A percentile compares a stretch with the other conserved stretches of the same genome.
Evolutionary conservation across 768 basidiomycete species (phyloP).

Genomic region (Hericium rajendrae): DNA sequence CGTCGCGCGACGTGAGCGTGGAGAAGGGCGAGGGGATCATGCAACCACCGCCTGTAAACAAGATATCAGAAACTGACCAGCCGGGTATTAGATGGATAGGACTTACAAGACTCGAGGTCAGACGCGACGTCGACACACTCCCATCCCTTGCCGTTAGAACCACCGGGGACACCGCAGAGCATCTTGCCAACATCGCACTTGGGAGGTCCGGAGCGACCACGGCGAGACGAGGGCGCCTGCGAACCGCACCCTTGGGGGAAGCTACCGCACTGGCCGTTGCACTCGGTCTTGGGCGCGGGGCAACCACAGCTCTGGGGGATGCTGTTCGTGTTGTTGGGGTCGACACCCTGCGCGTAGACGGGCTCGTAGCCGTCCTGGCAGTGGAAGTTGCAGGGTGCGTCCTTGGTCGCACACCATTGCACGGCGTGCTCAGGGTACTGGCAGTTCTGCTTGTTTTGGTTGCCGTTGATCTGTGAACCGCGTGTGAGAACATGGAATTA

Average conservation of each 20-base stretch:
- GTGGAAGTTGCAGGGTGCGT: conserved; percentile 21
- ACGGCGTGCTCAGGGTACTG: conserved; percentile 23
- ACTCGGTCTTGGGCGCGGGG: conserved; percentile 17
- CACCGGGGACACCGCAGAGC: conserved; percentile 19
- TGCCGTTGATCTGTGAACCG: conserved; percentile 17
- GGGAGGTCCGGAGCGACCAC: conserved; percentile 8
- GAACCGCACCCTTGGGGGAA: conserved; percentile 17
- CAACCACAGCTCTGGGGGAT: conserved; percentile 21
- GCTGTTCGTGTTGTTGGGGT: conserved; percentile 6
- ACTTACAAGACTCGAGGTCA: conserved; percentile 25
- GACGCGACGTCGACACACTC: conserved; percentile 22
- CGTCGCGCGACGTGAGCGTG: background rate
- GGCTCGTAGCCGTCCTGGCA: conserved; percentile 21
- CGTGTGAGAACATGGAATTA: background rate
- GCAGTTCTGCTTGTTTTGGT: conserved; percentile 17
- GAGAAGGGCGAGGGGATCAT: background rate
- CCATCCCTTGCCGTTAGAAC: conserved; percentile 15
- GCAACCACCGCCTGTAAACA: background rate
- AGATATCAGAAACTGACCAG: background rate
- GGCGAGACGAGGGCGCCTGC: conserved; percentile 11
- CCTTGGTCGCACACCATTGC: conserved; percentile 9
- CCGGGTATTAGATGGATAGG: background rate
- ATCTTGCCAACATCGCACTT: conserved; percentile 17
- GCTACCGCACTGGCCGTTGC: conserved; percentile 23
- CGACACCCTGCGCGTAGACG: background rate